phyloP scores from a whole-genome alignment of 306 rosid species.

The Morella rubra region DNA sequence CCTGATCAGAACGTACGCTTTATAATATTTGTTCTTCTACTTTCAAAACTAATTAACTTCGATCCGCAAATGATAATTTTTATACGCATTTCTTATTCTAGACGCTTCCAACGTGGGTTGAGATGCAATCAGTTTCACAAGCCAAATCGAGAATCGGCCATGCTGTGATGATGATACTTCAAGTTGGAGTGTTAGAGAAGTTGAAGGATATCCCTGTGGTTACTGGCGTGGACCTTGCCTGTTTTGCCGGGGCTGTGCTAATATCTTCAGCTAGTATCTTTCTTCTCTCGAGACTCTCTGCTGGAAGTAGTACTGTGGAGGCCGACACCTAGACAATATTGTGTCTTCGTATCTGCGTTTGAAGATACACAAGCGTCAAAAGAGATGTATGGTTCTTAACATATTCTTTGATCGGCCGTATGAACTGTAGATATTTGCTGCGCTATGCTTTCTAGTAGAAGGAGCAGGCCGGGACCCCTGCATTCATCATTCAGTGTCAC shows the following conservation, averaged over 20 bases:
- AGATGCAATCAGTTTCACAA: slow-evolving; percentile 40
- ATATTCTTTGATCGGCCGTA: not conserved
- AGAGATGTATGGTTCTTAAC: not conserved
- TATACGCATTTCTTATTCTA: slow-evolving; percentile 15
- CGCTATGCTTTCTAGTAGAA: not conserved
- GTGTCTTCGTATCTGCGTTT: too few relatives aligned
- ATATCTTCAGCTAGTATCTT: slow-evolving; percentile 49
- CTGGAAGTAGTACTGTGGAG: not conserved
- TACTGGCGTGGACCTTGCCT: slow-evolving; percentile 47
- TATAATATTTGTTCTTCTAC: not conserved
- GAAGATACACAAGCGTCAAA: not conserved
- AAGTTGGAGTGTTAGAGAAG: slow-evolving; percentile 59
- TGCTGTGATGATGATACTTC: slow-evolving; percentile 55
- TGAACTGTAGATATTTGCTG: not conserved
- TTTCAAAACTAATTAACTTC: not conserved
- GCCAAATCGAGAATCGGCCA: slow-evolving; percentile 56
- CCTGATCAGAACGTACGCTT: not conserved
- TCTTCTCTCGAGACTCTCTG: slow-evolving; percentile 44
- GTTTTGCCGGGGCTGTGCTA: slow-evolving; percentile 49
- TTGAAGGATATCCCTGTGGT: slow-evolving; percentile 41
- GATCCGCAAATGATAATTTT: not conserved
- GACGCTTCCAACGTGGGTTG: slow-evolving; percentile 47
- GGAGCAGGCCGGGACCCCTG: not conserved
- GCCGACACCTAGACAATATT: too few relatives aligned
- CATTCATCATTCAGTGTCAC: not conserved